Conservation (phyloP, 768 basidiomycete species). For the Lactarius psammicola region DNA sequence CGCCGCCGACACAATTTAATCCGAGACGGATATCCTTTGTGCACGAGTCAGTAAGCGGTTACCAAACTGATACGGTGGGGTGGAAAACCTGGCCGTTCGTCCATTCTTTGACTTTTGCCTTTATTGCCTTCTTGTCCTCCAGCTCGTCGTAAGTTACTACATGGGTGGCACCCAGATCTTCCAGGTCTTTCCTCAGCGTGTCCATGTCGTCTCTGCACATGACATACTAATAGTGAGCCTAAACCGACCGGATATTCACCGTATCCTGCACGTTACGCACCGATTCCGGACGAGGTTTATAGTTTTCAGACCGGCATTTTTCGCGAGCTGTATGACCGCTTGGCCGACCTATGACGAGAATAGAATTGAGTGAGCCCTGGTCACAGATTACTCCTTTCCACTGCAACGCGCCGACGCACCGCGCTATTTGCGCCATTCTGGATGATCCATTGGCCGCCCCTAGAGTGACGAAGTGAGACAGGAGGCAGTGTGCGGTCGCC, state of each 20-base stretch:
- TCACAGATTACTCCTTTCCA: background rate
- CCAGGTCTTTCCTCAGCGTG: slow-evolving; percentile 49
- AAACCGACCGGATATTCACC: background rate
- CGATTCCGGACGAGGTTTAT: slow-evolving; percentile 79
- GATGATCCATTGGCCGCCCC: slow-evolving; percentile 69
- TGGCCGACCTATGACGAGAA: slow-evolving; percentile 61
- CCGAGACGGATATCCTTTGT: slow-evolving; percentile 45
- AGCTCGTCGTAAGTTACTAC: slow-evolving; percentile 80
- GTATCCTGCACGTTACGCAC: slow-evolving; percentile 39
- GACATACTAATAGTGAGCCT: background rate
- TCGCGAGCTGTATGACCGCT: slow-evolving; percentile 85
- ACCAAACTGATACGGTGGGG: background rate
- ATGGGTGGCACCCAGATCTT: slow-evolving; percentile 66
- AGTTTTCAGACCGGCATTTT: slow-evolving; percentile 63
- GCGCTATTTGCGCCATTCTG: slow-evolving; percentile 88
- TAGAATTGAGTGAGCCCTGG: background rate
- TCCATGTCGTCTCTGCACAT: slow-evolving; percentile 51
- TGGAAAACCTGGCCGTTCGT: slow-evolving; percentile 57
- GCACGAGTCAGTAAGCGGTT: slow-evolving; percentile 1
- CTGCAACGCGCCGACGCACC: slow-evolving; percentile 45
- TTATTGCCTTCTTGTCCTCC: slow-evolving; percentile 48
- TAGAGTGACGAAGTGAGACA: slow-evolving; percentile 64
- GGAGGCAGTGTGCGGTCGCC: slow-evolving; percentile 80
- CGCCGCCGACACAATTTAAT: slow-evolving; percentile 64
- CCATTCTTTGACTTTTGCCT: slow-evolving; percentile 58